Conservation (phyloP, 441 rosid species). For the Adansonia grandidieri region DNA sequence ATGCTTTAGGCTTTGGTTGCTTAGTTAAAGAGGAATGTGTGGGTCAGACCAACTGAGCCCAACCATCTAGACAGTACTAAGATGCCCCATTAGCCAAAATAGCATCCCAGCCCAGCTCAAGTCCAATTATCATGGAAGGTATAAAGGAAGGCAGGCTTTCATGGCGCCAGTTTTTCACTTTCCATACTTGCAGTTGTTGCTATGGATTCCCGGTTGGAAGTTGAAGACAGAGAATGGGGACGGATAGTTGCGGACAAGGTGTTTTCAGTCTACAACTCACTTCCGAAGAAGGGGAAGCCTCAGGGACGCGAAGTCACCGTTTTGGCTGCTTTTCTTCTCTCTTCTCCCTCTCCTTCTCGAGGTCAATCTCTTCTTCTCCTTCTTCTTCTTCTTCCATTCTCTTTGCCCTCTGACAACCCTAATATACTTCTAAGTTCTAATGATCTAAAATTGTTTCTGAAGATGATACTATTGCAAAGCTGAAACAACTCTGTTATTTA, state of each 20-base stretch:
- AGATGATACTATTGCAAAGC: background rate
- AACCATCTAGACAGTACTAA: background rate
- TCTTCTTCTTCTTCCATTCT: background rate
- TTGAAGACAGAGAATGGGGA: conserved; percentile 44
- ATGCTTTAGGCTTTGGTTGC: background rate
- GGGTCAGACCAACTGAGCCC: background rate
- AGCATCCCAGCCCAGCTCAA: background rate
- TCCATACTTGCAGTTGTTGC: background rate
- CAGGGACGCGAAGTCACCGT: conserved; percentile 92
- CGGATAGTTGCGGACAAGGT: conserved; percentile 63
- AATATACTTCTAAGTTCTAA: background rate
- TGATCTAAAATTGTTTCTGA: background rate
- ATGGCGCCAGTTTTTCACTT: background rate
- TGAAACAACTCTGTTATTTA: background rate
- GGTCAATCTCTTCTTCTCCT: conserved; percentile 39
- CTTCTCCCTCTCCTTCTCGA: conserved; percentile 59
- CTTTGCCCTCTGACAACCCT: background rate
- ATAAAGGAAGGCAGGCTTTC: background rate
- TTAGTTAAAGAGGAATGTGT: background rate
- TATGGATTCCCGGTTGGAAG: conserved; percentile 18
- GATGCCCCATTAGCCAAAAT: background rate
- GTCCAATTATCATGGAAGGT: background rate
- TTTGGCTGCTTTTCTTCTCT: conserved; percentile 77
- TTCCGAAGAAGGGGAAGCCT: conserved; percentile 91
- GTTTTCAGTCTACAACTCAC: conserved; percentile 53